A percentile compares a stretch with the other conserved stretches of the same genome.
Conservation (phyloP, 140 eudicot genomes). For the Anethum foeniculum region DNA sequence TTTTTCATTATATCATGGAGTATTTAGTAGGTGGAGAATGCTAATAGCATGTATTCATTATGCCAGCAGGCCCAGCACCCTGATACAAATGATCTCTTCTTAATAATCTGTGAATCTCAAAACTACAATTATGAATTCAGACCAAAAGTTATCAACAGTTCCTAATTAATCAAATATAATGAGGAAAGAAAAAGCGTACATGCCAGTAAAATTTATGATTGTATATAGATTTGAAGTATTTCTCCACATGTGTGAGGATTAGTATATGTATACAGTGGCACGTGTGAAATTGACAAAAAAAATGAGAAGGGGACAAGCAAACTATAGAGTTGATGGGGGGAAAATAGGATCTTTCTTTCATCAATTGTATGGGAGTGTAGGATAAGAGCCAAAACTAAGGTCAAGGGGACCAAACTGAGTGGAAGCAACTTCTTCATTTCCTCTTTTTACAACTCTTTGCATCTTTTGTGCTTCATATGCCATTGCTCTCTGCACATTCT, state of each 20-base stretch:
- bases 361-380: slow-evolving; percentile 45
- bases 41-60: no score
- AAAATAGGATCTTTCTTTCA: slow-evolving; percentile 17
- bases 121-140: neutral
- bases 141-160: neutral
- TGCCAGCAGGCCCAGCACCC: neutral
- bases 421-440: slow-evolving; percentile 23
- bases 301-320: neutral
- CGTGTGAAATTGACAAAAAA: neutral
- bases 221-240: neutral
- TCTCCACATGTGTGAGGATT: neutral
- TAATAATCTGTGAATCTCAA: no score
- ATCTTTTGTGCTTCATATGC: slow-evolving; percentile 45
- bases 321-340: slow-evolving; percentile 6
- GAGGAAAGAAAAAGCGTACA: neutral
- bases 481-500: slow-evolving; percentile 46
- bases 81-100: neutral
- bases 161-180: neutral
- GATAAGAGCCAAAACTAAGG: slow-evolving; percentile 55
- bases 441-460: slow-evolving; percentile 31
- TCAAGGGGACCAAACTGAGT: slow-evolving; percentile 46
- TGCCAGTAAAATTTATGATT: neutral
- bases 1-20: neutral
- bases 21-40: neutral
- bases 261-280: slow-evolving; percentile 5